Conservation (phyloP, 176 grass and related monocot species). For the Rhynchospora tenuis region DNA sequence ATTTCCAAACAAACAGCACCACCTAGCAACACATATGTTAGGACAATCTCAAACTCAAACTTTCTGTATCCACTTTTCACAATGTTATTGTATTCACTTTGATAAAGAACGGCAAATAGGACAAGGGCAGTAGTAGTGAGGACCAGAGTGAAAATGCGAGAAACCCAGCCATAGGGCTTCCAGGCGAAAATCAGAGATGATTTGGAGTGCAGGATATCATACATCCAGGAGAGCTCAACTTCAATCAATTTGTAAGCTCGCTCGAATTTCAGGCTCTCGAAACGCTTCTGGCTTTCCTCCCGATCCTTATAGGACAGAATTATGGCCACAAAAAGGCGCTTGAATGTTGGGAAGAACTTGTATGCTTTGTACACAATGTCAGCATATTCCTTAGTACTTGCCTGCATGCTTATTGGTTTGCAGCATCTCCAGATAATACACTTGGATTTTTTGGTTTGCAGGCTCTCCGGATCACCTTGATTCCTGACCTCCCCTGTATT, state of each 20-base stretch:
- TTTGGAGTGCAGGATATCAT: constrained; percentile 46
- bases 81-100: neutral
- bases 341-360: constrained; percentile 41
- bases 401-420: neutral
- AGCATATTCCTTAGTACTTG: constrained; percentile 1
- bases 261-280: neutral
- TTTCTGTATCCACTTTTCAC: neutral
- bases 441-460: neutral
- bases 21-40: constrained; percentile 42
- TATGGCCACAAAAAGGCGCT: constrained; percentile 42
- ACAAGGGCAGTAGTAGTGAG: constrained; percentile 10
- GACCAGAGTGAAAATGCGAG: constrained; percentile 19
- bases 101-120: constrained; percentile 16
- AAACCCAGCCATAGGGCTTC: neutral
- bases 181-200: neutral
- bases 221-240: constrained; percentile 24
- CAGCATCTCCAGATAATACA: neutral
- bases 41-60: constrained; percentile 7
- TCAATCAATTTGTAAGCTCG: constrained; percentile 33
- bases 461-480: neutral
- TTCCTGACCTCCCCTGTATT: neutral
- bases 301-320: constrained; percentile 45
- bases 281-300: constrained; percentile 12
- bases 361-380: constrained; percentile 20
- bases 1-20: constrained; percentile 12